Evolutionary conservation across 192 early-diverging fungal genomes (phyloP), one percentile per base, ranked within the genome.

Genomic region (Rhizophagus prolifer): DNA sequence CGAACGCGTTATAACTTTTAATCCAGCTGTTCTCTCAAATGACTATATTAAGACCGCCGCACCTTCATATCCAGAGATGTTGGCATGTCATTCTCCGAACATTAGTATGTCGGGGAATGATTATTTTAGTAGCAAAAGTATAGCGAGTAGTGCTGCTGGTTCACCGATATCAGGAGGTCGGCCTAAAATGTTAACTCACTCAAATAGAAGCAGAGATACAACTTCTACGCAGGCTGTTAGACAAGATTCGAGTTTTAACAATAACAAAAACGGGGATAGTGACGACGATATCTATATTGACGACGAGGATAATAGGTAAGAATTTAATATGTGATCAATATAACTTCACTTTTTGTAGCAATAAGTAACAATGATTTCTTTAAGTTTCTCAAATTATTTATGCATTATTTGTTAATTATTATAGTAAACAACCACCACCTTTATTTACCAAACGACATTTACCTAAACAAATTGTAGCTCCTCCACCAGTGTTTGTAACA

Each of bases 1-100:
- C 4, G 90, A 90, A 74, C 91, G 91, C n/a, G 83, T 94, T 59
- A 86, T 94, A 76, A 88, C 90, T 3, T 93, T 94, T 66, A 84
- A 83, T 70, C 70, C 86, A 2, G 82, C 79, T 26, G 82, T 84
- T 59, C 82, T 90, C 72, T 86, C 87, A 34, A 86, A 90, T 77
- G 88, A 90, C 54, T 90, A 90, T 74, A 87, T 90, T 74, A 86
- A 86, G 54, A 79, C 84, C 19, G 88, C 88, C 25, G 88, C 84
- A 21, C 83, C 88, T 34, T 70, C 78, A 59, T 90, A 88, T 61
- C 87, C 86, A 7, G 88, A 90, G 70, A 90, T 90, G 85, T 82
- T 87, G 26, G 82, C 80, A 21, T 88, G 87, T 74, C 86, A 88
- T 74, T 90, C 88, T 23, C 88, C 88, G 23, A 82, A 79, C 58